These are phyloP conservation scores for Kurtzmaniella fragi DNA, from an alignment of 805 yeast genomes.

Conservation along the genomic window DNA sequence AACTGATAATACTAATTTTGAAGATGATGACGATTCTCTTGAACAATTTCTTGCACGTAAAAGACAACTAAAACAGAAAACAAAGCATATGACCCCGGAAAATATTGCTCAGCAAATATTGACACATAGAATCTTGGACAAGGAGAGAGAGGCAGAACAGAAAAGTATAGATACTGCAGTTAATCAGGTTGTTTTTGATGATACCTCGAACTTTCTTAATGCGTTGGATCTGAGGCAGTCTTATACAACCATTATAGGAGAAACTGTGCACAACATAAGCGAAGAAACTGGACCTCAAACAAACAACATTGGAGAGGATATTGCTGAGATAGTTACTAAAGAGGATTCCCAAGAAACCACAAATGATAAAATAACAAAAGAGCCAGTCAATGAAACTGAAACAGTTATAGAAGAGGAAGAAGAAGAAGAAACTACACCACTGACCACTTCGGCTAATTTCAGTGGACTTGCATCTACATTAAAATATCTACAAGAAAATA, in stretches of 20 bases:
- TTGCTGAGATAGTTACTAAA: no score
- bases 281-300: not conserved
- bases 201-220: constrained; percentile 37
- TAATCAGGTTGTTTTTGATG: constrained; percentile 31
- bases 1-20: constrained; percentile 18
- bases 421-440: not conserved
- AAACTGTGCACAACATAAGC: not conserved
- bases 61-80: constrained; percentile 21
- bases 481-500: constrained; percentile 19
- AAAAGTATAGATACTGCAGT: constrained; percentile 2
- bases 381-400: not conserved
- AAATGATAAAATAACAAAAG: not conserved
- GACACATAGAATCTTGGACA: constrained; percentile 14
- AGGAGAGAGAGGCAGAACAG: constrained; percentile 8
- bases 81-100: constrained; percentile 22
- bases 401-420: not conserved
- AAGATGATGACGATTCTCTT: constrained; percentile 23
- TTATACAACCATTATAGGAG: not conserved
- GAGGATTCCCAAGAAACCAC: not conserved
- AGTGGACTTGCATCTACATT: constrained; percentile 24
- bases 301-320: not conserved
- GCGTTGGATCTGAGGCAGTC: constrained; percentile 8
- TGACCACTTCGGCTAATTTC: constrained; percentile 9
- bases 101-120: constrained; percentile 36
- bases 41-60: constrained; percentile 12